Base-by-base conservation (phyloP, 2,329 filamentous ascomycete genomes). In the Ustulina deusta region DNA sequence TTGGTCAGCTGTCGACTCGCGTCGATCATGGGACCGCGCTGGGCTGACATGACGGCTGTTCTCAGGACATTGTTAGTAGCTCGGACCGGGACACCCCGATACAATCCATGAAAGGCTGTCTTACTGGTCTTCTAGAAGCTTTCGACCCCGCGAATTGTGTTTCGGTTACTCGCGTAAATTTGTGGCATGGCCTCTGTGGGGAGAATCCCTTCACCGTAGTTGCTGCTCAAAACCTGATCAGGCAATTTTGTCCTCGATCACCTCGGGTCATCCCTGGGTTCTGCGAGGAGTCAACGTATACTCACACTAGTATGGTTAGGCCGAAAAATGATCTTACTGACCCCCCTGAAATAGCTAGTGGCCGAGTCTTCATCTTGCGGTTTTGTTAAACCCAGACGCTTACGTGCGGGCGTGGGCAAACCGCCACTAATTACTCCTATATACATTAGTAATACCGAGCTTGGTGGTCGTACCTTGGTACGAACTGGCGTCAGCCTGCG, bases 101-200 rank as follows among this genome's bases (percentile, higher is more conserved):
- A n/a, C 29, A 22, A 22, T 48, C 42, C 42, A 52, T 27, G 42
- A 65, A 56, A 56, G 17, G 27, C 36, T 44, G 25, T 46, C 49
- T 52, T 42, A 15, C 60, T 36, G 40, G 61, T 34, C 59, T 72
- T 72, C 70, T 69, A 70, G 70, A 72, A 72, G 68, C 51, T 36
- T 71, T 70, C 60, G 42, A 60, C 67, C 59, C 63, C 66, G 52
- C 63, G 58, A 63, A 57, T 46, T 36, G 34, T 34, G 65, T 67
- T 49, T 51, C 48, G 59, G 48, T 52, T 36, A 48, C 22, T 55
- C 40, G 42, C 55, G 27, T 60, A 51, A 4, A 56, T 40, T 25
- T 65, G 51, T 29, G 55, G 55, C 36, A 60, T 40, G 15, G 40
- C 48, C 49, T 40, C 17, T 44, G 38, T 57, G 54, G 58, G 27